Conservation (phyloP, 768 basidiomycete genomes). For the Lactarius deliciosus region DNA sequence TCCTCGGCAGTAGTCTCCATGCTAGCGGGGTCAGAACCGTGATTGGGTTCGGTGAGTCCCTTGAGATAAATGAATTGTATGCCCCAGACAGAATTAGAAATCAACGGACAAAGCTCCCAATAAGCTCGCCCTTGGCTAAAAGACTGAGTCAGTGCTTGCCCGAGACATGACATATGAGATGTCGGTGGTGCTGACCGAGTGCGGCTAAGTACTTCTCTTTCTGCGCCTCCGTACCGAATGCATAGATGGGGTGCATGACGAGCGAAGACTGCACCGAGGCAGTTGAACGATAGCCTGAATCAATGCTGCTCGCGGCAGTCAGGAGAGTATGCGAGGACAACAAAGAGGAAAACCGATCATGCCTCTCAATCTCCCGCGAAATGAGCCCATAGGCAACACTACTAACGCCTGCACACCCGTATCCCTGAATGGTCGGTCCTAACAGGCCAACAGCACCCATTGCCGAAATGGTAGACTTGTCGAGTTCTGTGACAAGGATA, state of each 20-base stretch:
- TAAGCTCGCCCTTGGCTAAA: conserved; percentile 76
- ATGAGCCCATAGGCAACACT: conserved; percentile 94
- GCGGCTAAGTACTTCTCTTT: conserved; percentile 88
- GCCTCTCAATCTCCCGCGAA: conserved; percentile 92
- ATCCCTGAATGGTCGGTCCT: conserved; percentile 90
- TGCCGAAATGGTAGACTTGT: conserved; percentile 73
- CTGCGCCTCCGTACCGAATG: conserved; percentile 86
- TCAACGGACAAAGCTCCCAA: conserved; percentile 88
- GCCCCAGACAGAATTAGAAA: conserved; percentile 4
- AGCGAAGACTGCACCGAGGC: conserved; percentile 95
- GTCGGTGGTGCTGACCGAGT: conserved; percentile 51
- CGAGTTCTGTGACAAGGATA: conserved; percentile 56
- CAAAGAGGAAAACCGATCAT: conserved; percentile 22
- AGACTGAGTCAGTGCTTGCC: background rate
- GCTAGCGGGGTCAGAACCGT: conserved; percentile 95
- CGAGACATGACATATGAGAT: background rate
- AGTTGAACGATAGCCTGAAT: conserved; percentile 94
- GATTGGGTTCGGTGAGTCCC: conserved; percentile 96
- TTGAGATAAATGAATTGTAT: conserved; percentile 35
- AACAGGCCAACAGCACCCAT: conserved; percentile 92
- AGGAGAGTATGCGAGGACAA: background rate
- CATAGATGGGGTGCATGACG: conserved; percentile 92
- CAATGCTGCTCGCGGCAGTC: conserved; percentile 55
- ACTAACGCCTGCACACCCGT: conserved; percentile 90
- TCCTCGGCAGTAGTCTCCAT: conserved; percentile 95